Base-by-base conservation (phyloP, 768 basidiomycete species). In the Multifurca ochricompacta region DNA sequence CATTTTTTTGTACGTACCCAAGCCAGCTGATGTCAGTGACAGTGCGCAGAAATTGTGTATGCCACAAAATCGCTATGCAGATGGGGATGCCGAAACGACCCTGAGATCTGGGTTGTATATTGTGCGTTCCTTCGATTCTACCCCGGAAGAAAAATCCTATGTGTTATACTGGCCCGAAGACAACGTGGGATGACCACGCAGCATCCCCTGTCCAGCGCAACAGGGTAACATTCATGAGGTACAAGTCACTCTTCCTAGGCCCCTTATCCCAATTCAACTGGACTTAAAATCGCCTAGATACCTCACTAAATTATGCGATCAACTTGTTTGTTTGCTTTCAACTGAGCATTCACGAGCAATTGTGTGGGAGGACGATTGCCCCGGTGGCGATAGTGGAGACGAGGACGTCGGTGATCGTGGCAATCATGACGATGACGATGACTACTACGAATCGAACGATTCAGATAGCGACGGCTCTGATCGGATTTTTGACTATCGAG, bases 201-300 rank as follows among this genome's bases (percentile, higher is more conserved):
- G 45, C 66, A 4, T 67, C 73, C 1, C 66, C 78, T 3, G 72
- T 79, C 44, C 63, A 70, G 31, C 72, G 77, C 13, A 83, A 82
- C 64, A 71, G 82, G 7, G 69, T 77, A 3, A 80, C 82, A 0
- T 84, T 83, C 61, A 82, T 83, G 78, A 66, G 82, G 82, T 79
- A 65, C n/a, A 21, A 40, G 47, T 25, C 14, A 23, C 23, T 44
- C n/a, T n/a, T n/a, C n/a, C n/a, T n/a, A n/a, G n/a, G n/a, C 6
- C 19, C 4, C 13, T 44, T 13, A 6, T 3, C n/a, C 3, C n/a
- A n/a, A n/a, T 34, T 2, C 19, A 3, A 16, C 5, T 27, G 11
- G 27, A 14, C 23, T 40, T 48, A 37, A 57, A 3, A 0, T 27
- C 5, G 25, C 4, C 6, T n/a, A 57, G 56, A 11, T 57, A 57